Base-by-base conservation (phyloP, 2,329 filamentous ascomycete species). In the Pseudophaeomoniella oleicola region DNA sequence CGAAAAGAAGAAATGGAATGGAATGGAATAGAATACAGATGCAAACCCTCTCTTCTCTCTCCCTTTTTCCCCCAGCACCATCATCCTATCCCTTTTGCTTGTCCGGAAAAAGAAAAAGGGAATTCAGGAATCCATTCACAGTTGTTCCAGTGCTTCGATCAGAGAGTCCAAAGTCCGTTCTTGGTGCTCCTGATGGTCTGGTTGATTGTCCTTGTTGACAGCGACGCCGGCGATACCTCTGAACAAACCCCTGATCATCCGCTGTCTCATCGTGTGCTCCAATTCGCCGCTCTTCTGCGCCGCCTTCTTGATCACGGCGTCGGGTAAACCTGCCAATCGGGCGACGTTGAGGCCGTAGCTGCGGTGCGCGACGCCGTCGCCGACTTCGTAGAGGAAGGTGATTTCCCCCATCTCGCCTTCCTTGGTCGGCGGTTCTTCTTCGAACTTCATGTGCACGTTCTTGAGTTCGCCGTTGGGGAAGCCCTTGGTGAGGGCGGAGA, bases 301-400 rank as follows among this genome's bases (percentile, higher is more conserved):
- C 2, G 90, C 90, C 16, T 85, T 66, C 16, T 87, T 81, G 19
- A 96, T 66, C 13, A 96, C 73, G 38, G 72, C 66, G 40, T 71
- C 70, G 1, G 88, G 86, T 30, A 98, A 71, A 36, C 78, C 78
- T 2, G 90, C 90, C 37, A 98, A 60, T 32, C 83, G 69, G 11
- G 90, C 90, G 15, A 96, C 90, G 55, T 96, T 96, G 39, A 98
- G 48, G 1, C 92, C 90, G 55, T 98, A 98, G 13, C 83, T 92
- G 4, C 90, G 72, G 64, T 96, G 87, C 5, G 90, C 88, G 9
- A 93, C 83, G 9, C 90, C 90, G 44, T 90, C 83, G 1, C 75
- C 81, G 2, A 94, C 80, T 54, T 94, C 85, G 53, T 98, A 98
- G 34, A 98, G 58, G 51, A 98, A 98, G 0, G 90, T 94, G 31